Conservation (phyloP, 164 flowering plant species). For the Cinnamomum chago region DNA sequence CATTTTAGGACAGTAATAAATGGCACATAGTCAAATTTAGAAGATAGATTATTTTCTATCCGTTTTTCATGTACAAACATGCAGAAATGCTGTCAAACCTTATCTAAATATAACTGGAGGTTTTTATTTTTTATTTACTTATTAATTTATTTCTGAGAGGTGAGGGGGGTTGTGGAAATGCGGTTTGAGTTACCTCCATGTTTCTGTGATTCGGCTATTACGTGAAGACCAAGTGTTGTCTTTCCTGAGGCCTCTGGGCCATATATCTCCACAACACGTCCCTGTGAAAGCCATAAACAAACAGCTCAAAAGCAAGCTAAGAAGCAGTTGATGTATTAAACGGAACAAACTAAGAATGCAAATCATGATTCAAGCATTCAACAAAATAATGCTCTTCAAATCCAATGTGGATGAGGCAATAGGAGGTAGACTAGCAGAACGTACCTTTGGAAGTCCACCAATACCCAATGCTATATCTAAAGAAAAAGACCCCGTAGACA, state of each 20-base stretch:
- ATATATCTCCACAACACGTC: slow-evolving; percentile 93
- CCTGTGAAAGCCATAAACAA: slow-evolving; percentile 34
- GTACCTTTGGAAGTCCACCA: slow-evolving; percentile 96
- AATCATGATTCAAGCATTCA: neutral
- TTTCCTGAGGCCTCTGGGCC: slow-evolving; percentile 99
- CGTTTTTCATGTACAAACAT: too few relatives aligned
- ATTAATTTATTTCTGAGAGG: neutral
- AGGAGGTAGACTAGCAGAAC: neutral
- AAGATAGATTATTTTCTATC: too few relatives aligned
- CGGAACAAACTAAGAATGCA: neutral
- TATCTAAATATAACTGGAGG: too few relatives aligned
- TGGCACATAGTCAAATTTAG: too few relatives aligned
- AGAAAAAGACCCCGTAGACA: slow-evolving; percentile 87
- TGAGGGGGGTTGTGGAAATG: neutral
- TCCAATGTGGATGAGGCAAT: too few relatives aligned
- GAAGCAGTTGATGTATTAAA: neutral
- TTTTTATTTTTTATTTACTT: too few relatives aligned
- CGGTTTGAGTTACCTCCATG: slow-evolving; percentile 57
- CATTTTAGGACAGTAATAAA: too few relatives aligned
- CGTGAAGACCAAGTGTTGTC: slow-evolving; percentile 95
- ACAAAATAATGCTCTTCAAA: too few relatives aligned
- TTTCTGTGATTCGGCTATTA: slow-evolving; percentile 92
- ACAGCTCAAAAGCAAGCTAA: too few relatives aligned
- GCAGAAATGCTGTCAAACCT: too few relatives aligned
- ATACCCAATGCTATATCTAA: slow-evolving; percentile 81